Conservation (phyloP, 2,329 filamentous ascomycete species). For the Lachnellula cervina region DNA sequence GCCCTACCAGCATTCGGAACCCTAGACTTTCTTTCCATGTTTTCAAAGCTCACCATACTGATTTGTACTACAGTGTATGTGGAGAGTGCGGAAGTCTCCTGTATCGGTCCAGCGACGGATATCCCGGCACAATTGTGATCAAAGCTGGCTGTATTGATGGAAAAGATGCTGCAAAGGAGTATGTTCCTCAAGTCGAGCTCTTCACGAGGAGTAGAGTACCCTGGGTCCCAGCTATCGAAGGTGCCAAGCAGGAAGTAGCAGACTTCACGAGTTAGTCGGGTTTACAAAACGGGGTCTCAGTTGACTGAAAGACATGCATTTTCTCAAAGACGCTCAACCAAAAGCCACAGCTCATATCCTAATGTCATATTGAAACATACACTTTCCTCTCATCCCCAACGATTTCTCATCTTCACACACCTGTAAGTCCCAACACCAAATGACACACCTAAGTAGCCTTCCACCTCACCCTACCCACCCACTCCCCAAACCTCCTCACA, state of each 20-base stretch:
- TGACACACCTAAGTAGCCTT: constrained; percentile 41
- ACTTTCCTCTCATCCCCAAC: too few relatives aligned
- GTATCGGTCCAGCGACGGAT: constrained; percentile 11
- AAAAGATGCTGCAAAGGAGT: constrained; percentile 11
- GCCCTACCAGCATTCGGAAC: background rate
- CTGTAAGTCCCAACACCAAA: too few relatives aligned
- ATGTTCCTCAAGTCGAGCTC: constrained; percentile 20
- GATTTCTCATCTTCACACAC: too few relatives aligned
- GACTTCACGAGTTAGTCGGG: constrained; percentile 10
- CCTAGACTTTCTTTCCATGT: background rate
- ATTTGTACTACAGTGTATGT: background rate
- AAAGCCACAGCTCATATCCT: too few relatives aligned
- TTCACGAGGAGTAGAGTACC: constrained; percentile 19
- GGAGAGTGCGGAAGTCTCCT: constrained; percentile 10
- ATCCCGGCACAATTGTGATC: constrained; percentile 15
- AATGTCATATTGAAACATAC: too few relatives aligned
- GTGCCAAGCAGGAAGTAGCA: constrained; percentile 17
- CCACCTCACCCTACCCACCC: constrained; percentile 72
- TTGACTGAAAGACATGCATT: background rate
- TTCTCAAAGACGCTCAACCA: too few relatives aligned
- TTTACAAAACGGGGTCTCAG: background rate
- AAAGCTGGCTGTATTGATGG: constrained; percentile 24
- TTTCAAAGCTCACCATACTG: background rate
- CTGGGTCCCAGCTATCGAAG: constrained; percentile 17
- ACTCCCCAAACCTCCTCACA: constrained; percentile 64